Conservation (phyloP, 148 eudicot genomes). For the Spergularia marina region DNA sequence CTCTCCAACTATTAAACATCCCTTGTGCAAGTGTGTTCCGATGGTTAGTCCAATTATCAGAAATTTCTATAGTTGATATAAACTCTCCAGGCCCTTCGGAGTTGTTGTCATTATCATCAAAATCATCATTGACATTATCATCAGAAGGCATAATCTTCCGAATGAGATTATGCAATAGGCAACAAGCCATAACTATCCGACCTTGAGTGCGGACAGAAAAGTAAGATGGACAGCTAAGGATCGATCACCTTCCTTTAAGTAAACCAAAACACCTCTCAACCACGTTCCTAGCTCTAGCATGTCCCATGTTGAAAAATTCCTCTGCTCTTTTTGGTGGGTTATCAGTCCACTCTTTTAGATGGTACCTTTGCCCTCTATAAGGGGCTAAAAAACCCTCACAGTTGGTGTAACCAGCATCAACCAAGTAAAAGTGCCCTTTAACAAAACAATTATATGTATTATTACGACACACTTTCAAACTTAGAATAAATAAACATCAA, state of each 20-base stretch:
- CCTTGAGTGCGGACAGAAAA: neutral
- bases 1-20: no score
- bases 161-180: neutral
- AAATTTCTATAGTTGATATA: no score
- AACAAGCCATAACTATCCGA: neutral
- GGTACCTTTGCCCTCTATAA: conserved; percentile 9
- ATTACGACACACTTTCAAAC: no score
- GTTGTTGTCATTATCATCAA: no score
- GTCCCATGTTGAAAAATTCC: conserved; percentile 1
- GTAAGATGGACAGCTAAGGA: neutral
- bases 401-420: conserved; percentile 4
- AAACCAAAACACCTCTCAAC: neutral
- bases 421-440: neutral
- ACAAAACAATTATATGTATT: neutral
- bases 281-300: conserved; percentile 2
- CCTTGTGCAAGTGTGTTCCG: no score
- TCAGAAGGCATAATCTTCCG: no score
- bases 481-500: no score
- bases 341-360: conserved; percentile 1
- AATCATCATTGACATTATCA: no score
- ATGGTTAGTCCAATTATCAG: no score
- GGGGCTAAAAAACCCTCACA: neutral
- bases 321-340: neutral
- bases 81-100: no score
- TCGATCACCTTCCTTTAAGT: neutral